Evolutionary conservation across 1,139 yeast species (phyloP), one percentile per base, ranked within the genome.

Genomic region (Komagataea norvegica): DNA sequence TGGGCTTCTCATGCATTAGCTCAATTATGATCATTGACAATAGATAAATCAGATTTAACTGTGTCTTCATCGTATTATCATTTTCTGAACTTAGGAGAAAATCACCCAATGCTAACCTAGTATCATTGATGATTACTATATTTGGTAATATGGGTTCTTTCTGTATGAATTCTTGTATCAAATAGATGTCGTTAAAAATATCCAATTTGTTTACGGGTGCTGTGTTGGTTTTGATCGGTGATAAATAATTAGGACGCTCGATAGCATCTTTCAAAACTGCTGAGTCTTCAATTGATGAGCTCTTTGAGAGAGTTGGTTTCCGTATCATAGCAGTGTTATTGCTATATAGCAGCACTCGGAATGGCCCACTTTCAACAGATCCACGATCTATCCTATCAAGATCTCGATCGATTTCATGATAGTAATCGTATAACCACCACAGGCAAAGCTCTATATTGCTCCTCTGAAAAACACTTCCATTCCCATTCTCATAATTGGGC

Each of bases 341-440:
- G 28, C 16, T 36, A 34, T 16, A 36, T 32, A 15, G 39, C 41
- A 1, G 24, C 35, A 2, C 37, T 29, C n/a, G n/a, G 30, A 42
- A 44, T 0, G 48, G 49, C 3, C 49, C 46, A 11, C 26, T 24
- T 3, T n/a, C 14, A 6, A 7, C 17, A 3, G 10, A 6, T 1
- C 34, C 34, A 5, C 19, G 25, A 7, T 64, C 35, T 48, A 82
- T 79, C 25, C 69, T 63, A 14, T 75, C 68, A 38, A 87, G 61
- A 48, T 83, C 87, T 26, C 66, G 62, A 56, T 86, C 95, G 74
- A 87, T 77, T 24, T 84, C 93, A 31, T 83, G 83, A 52, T 88
- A 86, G 14, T 76, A 73, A 34, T 72, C 85, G 34, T 72, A 73
- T 59, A 71, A 65, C 15, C 74, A 67, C 56, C 89, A 88, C 37